Evolutionary conservation across 208 protist genomes (phyloP).

Genomic region (Crithidia bombi): DNA sequence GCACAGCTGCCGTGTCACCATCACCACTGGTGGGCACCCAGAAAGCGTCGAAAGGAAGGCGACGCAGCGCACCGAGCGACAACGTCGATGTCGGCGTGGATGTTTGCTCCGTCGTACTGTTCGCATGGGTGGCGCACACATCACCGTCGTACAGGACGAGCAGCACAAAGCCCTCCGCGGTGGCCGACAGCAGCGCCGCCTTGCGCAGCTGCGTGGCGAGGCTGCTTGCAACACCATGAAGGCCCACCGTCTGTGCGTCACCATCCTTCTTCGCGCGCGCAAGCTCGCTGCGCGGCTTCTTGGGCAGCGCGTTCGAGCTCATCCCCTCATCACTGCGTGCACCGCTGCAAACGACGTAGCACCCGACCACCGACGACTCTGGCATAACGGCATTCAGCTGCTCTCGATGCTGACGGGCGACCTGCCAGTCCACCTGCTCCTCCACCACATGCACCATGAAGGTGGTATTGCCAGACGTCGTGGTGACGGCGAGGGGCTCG

Average conservation of each 20-base stretch:
- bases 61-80: too few relatives aligned
- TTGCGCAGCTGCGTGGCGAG: constrained; percentile 12
- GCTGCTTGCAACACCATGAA: constrained; percentile 24
- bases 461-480: neutral
- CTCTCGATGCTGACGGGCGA: constrained; percentile 40
- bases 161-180: constrained; percentile 13
- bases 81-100: too few relatives aligned
- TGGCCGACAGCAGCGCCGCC: constrained; percentile 7
- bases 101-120: neutral
- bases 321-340: neutral
- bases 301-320: neutral
- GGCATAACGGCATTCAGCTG: constrained; percentile 54
- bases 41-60: constrained; percentile 23
- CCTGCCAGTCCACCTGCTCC: constrained; percentile 42
- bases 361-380: constrained; percentile 62
- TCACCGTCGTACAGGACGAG: constrained; percentile 25
- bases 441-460: constrained; percentile 1
- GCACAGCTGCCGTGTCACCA: neutral
- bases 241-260: neutral
- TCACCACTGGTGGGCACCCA: neutral
- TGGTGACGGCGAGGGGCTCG: neutral
- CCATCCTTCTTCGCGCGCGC: neutral
- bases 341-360: constrained; percentile 57
- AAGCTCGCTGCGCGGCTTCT: constrained; percentile 9
- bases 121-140: neutral